phyloP scores from a whole-genome alignment of 108 stramenopile species.

The Mediolabrus comicus region DNA sequence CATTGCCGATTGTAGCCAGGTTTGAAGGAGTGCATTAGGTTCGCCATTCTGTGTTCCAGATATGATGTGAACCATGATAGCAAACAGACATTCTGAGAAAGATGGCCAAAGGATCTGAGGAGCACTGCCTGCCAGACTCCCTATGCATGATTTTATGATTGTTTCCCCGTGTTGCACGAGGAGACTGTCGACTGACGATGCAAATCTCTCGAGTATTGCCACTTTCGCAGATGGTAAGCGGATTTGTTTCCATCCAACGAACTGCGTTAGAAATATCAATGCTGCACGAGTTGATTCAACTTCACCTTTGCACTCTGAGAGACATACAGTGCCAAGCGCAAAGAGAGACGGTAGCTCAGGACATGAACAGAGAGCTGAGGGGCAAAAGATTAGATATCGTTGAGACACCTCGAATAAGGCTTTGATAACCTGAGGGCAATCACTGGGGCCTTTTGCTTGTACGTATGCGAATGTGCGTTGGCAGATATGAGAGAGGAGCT shows the following conservation, averaged over 20 bases:
- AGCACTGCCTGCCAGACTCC: conserved; percentile 43
- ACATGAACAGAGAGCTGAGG: conserved; percentile 40
- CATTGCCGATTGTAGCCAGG: conserved; percentile 19
- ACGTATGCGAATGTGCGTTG: conserved; percentile 34
- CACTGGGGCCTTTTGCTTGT: conserved; percentile 19
- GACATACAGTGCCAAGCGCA: conserved; percentile 45
- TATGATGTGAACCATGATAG: conserved; percentile 39
- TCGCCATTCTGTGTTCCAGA: conserved; percentile 6
- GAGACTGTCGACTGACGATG: conserved; percentile 39
- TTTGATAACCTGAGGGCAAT: conserved; percentile 43
- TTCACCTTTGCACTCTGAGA: conserved; percentile 56
- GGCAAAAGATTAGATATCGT: conserved; percentile 61
- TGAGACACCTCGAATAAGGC: conserved; percentile 52
- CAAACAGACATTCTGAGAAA: conserved; percentile 49
- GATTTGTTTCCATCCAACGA: conserved; percentile 59
- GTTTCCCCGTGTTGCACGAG: conserved; percentile 41
- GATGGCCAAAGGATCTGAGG: conserved; percentile 63
- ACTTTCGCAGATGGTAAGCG: conserved; percentile 16
- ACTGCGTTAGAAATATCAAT: conserved; percentile 56
- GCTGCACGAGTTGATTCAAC: conserved; percentile 47
- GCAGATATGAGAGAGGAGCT: conserved; percentile 49
- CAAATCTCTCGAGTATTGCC: not conserved
- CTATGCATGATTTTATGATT: conserved; percentile 44
- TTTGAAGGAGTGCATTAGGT: conserved; percentile 11
- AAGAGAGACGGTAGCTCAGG: conserved; percentile 42